phyloP scores from a whole-genome alignment of 352 stramenopile species.

The Phytophthora idaei region DNA sequence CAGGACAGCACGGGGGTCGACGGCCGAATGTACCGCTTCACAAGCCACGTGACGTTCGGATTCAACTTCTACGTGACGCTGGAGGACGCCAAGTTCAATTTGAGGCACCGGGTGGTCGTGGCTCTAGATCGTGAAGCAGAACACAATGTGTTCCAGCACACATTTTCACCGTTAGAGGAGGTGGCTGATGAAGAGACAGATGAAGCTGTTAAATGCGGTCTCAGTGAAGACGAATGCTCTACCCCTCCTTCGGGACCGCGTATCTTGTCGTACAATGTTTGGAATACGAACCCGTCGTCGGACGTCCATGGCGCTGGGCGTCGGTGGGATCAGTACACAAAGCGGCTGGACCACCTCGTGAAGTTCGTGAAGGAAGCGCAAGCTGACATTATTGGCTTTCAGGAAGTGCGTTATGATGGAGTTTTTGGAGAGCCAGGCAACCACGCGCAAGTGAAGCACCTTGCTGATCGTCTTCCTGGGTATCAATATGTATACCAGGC shows the following conservation, averaged over 20 bases:
- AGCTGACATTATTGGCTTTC: constrained; percentile 83
- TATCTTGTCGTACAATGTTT: constrained; percentile 90
- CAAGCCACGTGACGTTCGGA: constrained; percentile 73
- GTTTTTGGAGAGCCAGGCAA: constrained; percentile 65
- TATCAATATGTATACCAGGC: constrained; percentile 90
- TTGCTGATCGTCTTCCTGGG: constrained; percentile 57
- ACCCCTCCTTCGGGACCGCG: constrained; percentile 36
- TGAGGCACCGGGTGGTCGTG: constrained; percentile 66
- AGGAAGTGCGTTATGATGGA: constrained; percentile 87
- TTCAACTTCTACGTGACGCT: constrained; percentile 76
- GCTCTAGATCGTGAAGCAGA: constrained; percentile 70
- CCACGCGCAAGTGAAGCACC: constrained; percentile 82
- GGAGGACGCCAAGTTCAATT: constrained; percentile 57
- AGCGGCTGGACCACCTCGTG: constrained; percentile 78
- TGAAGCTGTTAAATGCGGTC: constrained; percentile 20
- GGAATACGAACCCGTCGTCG: constrained; percentile 87
- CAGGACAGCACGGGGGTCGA: constrained; percentile 49
- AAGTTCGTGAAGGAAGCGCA: constrained; percentile 51
- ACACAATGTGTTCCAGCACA: constrained; percentile 81
- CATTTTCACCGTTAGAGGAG: constrained; percentile 41
- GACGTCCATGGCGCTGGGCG: constrained; percentile 62
- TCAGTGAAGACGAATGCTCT: constrained; percentile 24
- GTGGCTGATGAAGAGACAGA: constrained; percentile 8
- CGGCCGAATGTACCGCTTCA: constrained; percentile 48
- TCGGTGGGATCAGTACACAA: constrained; percentile 78